Base-by-base conservation (phyloP, 768 basidiomycete genomes). In the Lentinula lateritia region DNA sequence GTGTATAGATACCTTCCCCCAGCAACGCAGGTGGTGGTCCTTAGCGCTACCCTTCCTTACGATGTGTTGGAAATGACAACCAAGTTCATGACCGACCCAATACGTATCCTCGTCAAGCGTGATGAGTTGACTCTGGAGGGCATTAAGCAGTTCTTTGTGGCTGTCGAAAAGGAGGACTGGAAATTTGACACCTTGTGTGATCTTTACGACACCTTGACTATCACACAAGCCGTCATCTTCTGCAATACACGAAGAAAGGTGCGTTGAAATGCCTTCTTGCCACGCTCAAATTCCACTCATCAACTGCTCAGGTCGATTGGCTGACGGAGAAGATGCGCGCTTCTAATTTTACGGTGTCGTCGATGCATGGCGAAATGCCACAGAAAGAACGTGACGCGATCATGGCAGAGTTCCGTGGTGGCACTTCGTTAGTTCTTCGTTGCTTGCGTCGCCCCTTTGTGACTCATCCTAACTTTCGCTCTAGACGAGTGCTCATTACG, bases 81-180 rank as follows among this genome's bases (percentile, higher is more conserved):
- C 41, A 98, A 98, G 78, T 98, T 98, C 81, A 98, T 98, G 95
- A 93, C 92, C 58, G 95, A 98, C 74, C 96, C 96, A 38, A 94
- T 98, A 72, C 91, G 94, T 50, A 97, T 99, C 68, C 88, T 98
- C 67, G 95, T 98, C 75, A 97, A 98, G 82, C 93, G 95, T 89
- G 95, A 98, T 71, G 96, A 99, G 76, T 83, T 98, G 82, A 97
- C 96, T 56, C 82, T 98, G 61, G 96, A 99, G 70, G 91, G 91
- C 8, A 95, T 95, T 78, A 95, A 95, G 69, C 93, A 96, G 72
- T 95, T 95, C 78, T 95, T 95, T 80, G 93, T 99, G 55, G 96
- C 95, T 50, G 96, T 99, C 60, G 96, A 98, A 77, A 97, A 98
- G 78, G 96, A 99, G 75, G 96, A 99, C 71, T 98, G 95, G 95